Conservation (phyloP, 768 basidiomycete genomes). For the Tulasnella sp. region DNA sequence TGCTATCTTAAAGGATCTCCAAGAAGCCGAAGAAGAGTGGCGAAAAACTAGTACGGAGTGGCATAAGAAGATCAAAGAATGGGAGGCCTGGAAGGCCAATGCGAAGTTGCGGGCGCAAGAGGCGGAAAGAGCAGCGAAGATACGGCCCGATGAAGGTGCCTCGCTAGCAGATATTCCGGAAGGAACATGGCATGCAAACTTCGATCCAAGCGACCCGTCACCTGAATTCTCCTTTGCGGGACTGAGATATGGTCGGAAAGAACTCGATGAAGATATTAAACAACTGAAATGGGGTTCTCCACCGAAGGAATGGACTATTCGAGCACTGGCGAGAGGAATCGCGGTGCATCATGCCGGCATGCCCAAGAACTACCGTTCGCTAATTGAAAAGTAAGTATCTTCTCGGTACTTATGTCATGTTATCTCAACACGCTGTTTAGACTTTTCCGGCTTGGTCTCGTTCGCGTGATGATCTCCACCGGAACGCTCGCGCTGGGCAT, state of each 20-base stretch:
- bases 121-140: conserved; percentile 31
- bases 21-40: conserved; percentile 39
- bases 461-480: conserved; percentile 56
- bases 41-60: conserved; percentile 34
- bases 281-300: conserved; percentile 29
- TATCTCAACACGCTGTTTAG: conserved; percentile 23
- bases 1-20: conserved; percentile 28
- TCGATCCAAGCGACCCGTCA: conserved; percentile 45
- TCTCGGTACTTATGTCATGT: background rate
- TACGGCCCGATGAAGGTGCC: conserved; percentile 24
- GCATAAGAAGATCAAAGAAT: conserved; percentile 38
- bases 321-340: conserved; percentile 44
- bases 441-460: conserved; percentile 46
- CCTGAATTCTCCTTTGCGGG: conserved; percentile 49
- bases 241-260: conserved; percentile 32
- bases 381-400: conserved; percentile 40
- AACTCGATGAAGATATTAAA: conserved; percentile 38
- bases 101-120: conserved; percentile 38
- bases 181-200: conserved; percentile 36
- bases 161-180: conserved; percentile 18
- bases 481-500: conserved; percentile 62
- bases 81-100: conserved; percentile 36
- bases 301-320: conserved; percentile 32
- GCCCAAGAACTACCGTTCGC: conserved; percentile 44
- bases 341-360: conserved; percentile 61